Conservation (phyloP, 257 asterid genomes). For the Scutellaria galericulata region DNA sequence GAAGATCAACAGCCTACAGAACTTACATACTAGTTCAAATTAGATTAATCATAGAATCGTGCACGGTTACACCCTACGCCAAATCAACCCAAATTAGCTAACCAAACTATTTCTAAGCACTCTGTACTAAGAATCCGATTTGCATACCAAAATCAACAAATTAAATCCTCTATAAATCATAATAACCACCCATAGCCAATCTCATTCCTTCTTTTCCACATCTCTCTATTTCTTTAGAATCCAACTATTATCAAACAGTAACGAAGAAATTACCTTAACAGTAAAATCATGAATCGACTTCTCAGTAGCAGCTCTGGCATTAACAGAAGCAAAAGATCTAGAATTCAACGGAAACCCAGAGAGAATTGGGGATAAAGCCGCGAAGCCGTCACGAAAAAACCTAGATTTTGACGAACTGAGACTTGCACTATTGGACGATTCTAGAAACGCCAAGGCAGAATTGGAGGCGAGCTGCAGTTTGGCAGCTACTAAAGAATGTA, state of each 20-base stretch:
- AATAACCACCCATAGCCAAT: background rate
- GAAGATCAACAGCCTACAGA: constrained; percentile 4
- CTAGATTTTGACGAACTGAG: constrained; percentile 61
- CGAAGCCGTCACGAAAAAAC: constrained; percentile 58
- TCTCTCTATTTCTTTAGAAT: background rate
- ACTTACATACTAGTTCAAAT: background rate
- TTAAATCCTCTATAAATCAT: background rate
- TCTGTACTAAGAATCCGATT: constrained; percentile 1
- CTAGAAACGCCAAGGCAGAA: constrained; percentile 45
- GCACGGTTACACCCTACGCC: background rate
- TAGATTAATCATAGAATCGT: background rate
- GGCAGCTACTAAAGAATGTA: constrained; percentile 36
- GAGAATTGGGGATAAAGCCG: constrained; percentile 47
- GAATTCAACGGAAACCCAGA: constrained; percentile 52
- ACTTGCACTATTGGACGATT: constrained; percentile 37
- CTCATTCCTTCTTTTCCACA: background rate
- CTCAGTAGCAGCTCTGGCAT: constrained; percentile 86
- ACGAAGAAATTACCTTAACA: constrained; percentile 62
- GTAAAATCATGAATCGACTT: constrained; percentile 76
- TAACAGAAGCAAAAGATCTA: constrained; percentile 52
- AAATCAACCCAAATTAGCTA: constrained; percentile 5
- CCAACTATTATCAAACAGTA: constrained; percentile 5
- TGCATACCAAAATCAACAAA: constrained; percentile 3
- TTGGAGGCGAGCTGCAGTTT: constrained; percentile 44
- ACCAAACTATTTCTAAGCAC: constrained; percentile 7